Evolutionary conservation across 257 asterid genomes (phyloP).

Genomic region (Osmanthus fragrans): DNA sequence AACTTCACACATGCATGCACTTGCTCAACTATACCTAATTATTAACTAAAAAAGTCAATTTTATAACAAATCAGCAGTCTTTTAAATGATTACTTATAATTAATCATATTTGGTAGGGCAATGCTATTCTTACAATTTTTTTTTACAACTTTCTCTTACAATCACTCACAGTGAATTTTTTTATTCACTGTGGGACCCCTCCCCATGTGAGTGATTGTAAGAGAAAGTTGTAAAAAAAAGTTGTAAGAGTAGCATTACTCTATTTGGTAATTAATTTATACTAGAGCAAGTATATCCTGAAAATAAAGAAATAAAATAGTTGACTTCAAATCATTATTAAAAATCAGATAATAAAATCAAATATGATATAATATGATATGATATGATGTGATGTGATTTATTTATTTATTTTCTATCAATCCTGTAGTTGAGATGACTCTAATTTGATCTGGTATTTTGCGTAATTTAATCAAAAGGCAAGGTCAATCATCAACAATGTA

Average conservation of each 20-base stretch:
- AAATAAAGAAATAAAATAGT: constrained; percentile 1
- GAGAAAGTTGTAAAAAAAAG: no score
- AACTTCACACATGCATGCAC: constrained; percentile 34
- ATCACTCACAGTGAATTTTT: no score
- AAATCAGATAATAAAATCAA: constrained; percentile 3
- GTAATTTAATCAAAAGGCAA: background rate
- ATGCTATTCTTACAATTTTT: no score
- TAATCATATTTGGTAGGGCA: background rate
- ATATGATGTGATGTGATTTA: no score
- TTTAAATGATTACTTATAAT: background rate
- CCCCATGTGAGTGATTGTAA: no score
- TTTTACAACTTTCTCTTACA: no score
- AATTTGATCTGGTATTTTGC: constrained; percentile 19
- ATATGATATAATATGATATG: no score
- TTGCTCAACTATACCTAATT: constrained; percentile 34
- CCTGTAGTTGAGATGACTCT: constrained; percentile 40
- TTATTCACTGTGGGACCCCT: no score
- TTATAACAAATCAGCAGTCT: constrained; percentile 22
- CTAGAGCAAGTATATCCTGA: constrained; percentile 15
- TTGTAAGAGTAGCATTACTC: no score
- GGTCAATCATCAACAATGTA: constrained; percentile 19
- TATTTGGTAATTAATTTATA: background rate
- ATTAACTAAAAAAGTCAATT: constrained; percentile 22
- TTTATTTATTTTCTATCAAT: constrained; percentile 23
- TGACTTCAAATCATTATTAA: constrained; percentile 31